Conservation (phyloP, 2,329 filamentous ascomycete species). For the Diaporthe helianthi region DNA sequence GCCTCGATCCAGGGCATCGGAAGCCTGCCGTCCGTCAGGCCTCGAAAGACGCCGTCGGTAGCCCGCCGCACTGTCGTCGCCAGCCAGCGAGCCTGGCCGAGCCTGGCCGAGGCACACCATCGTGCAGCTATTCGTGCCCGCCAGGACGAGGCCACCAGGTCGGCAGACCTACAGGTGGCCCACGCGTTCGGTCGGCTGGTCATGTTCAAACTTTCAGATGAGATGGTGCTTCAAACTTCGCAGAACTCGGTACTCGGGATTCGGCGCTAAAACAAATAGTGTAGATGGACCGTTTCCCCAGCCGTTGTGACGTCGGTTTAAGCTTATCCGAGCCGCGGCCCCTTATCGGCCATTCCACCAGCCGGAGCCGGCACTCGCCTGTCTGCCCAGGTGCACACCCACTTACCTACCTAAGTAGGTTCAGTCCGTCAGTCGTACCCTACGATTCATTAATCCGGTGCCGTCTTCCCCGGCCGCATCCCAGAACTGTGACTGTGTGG, state of each 20-base stretch:
- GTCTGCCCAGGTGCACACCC: too few species aligned
- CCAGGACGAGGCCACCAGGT: not conserved
- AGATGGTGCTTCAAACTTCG: too few species aligned
- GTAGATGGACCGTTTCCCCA: too few species aligned
- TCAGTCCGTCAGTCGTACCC: too few species aligned
- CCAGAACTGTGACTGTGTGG: not conserved
- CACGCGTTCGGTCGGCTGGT: not conserved
- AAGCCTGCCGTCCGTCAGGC: conserved; percentile 45
- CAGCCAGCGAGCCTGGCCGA: conserved; percentile 35
- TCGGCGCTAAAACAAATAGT: too few species aligned
- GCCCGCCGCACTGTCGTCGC: conserved; percentile 37
- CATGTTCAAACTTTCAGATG: not conserved
- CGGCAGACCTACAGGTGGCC: not conserved
- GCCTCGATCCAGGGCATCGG: conserved; percentile 74
- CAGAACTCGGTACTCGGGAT: too few species aligned
- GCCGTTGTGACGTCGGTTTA: conserved; percentile 1
- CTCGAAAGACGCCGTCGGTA: conserved; percentile 49
- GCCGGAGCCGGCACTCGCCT: too few species aligned
- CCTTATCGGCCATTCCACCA: not conserved
- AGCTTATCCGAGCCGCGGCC: conserved; percentile 8
- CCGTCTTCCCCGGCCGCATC: not conserved
- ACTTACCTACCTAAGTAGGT: not conserved
- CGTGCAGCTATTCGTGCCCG: too few species aligned
- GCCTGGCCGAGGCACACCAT: not conserved
- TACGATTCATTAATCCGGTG: conserved; percentile 9